Evolutionary conservation across 2,329 filamentous ascomycete genomes (phyloP).

Genomic region (Ophiostoma fasciatum): DNA sequence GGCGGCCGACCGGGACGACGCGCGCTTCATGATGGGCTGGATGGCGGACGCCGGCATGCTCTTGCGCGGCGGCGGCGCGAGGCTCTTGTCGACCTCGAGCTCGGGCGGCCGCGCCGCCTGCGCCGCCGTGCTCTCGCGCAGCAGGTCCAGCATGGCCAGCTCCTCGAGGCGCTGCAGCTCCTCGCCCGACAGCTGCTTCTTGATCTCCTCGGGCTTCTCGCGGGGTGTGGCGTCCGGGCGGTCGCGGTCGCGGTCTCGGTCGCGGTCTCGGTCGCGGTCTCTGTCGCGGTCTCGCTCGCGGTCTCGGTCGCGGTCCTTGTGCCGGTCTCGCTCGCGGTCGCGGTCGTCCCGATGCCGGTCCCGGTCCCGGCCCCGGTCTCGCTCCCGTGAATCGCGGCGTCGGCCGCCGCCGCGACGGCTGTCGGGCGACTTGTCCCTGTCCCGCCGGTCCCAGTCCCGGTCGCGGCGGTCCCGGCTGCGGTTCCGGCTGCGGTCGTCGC

Average conservation of each 20-base stretch:
- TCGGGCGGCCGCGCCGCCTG: constrained; percentile 34
- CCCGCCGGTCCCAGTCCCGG: constrained; percentile 11
- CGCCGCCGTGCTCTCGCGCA: constrained; percentile 40
- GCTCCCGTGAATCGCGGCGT: constrained; percentile 19
- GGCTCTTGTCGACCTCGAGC: constrained; percentile 39
- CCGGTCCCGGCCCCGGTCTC: constrained; percentile 39
- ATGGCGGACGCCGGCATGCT: constrained; percentile 41
- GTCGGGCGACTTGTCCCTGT: background rate
- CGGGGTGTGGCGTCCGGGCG: constrained; percentile 38
- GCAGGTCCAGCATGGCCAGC: constrained; percentile 41
- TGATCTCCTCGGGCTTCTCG: constrained; percentile 28
- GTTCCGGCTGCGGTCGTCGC: constrained; percentile 17
- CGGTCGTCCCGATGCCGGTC: constrained; percentile 88
- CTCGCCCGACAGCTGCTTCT: constrained; percentile 42
- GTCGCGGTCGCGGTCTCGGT: constrained; percentile 17
- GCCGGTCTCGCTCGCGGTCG: constrained; percentile 56
- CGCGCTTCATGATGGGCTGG: constrained; percentile 37
- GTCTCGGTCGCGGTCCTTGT: constrained; percentile 31
- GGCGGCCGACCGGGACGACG: constrained; percentile 28
- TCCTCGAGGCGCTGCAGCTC: constrained; percentile 42
- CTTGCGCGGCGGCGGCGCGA: constrained; percentile 40
- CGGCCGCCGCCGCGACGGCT: constrained; percentile 9
- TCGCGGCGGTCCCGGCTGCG: constrained; percentile 17
- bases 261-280: constrained; percentile 32
- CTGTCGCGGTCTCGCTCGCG: constrained; percentile 41